Conservation (phyloP, 192 early-diverging fungal species). For the Backusella tarrabulga region DNA sequence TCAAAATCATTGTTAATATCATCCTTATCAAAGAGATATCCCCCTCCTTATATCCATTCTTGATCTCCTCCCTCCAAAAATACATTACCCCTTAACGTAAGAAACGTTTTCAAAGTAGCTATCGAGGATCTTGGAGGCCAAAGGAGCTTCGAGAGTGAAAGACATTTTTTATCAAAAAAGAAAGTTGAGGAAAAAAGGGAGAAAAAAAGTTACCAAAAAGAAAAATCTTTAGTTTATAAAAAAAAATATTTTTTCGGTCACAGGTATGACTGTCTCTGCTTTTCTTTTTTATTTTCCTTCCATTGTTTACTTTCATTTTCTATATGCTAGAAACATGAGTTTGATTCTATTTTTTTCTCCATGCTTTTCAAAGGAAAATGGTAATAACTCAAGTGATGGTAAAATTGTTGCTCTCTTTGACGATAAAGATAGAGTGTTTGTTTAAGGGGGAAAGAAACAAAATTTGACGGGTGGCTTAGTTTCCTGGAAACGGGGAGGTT, state of each 20-base stretch:
- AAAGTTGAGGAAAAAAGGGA: conserved; percentile 6
- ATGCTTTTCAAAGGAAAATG: not conserved
- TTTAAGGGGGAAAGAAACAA: not conserved
- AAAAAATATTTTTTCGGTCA: conserved; percentile 22
- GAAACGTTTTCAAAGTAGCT: conserved; percentile 75
- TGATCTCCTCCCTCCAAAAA: not conserved
- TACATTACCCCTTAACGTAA: conserved; percentile 72
- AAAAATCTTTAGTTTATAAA: conserved; percentile 15
- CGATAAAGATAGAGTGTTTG: not conserved
- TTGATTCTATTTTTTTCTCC: not conserved
- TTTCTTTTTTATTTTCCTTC: not conserved
- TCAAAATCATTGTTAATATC: not conserved
- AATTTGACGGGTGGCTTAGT: not conserved
- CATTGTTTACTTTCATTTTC: not conserved
- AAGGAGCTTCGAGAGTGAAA: conserved; percentile 60
- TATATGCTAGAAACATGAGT: not conserved
- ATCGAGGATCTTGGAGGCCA: conserved; percentile 70
- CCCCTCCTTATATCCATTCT: not conserved
- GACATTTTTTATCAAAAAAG: conserved; percentile 49
- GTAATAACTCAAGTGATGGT: not conserved
- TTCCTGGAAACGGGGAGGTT: not conserved
- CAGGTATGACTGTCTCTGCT: conserved; percentile 6
- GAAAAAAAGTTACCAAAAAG: conserved; percentile 1
- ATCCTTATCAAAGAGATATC: not conserved
- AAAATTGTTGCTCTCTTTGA: not conserved